Conservation (phyloP, 106 monocot species). For the Dendrobium catenatum region DNA sequence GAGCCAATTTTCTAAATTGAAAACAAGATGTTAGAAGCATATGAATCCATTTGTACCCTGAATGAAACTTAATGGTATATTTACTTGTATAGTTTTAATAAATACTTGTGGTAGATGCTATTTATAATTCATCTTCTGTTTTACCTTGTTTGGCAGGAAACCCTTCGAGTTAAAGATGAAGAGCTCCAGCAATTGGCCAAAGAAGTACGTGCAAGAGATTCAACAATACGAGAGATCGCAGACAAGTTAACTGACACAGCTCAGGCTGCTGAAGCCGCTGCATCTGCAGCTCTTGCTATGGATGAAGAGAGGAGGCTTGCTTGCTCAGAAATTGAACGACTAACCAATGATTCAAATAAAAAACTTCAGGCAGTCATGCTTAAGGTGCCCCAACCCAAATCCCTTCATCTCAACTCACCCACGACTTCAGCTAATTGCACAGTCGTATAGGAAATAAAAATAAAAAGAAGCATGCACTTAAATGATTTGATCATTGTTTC, state of each 20-base stretch:
- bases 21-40: background rate
- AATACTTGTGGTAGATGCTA: background rate
- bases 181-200: constrained; percentile 74
- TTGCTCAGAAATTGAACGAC: constrained; percentile 54
- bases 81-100: background rate
- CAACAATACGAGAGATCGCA: constrained; percentile 74
- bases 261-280: constrained; percentile 88
- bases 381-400: constrained; percentile 36
- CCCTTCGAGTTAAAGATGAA: constrained; percentile 90
- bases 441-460: background rate
- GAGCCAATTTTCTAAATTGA: background rate
- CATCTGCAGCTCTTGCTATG: constrained; percentile 80
- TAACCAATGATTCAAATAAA: constrained; percentile 55
- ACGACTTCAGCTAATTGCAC: background rate
- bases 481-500: background rate
- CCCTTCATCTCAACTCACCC: background rate
- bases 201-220: constrained; percentile 72
- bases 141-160: constrained; percentile 46
- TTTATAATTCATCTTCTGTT: background rate
- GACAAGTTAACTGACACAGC: constrained; percentile 90
- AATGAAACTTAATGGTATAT: background rate
- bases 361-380: constrained; percentile 26
- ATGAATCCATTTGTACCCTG: background rate
- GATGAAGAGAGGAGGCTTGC: constrained; percentile 81
- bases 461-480: background rate